Base-by-base conservation (phyloP, 2,329 filamentous ascomycete species). In the Grosmannia huntii region DNA sequence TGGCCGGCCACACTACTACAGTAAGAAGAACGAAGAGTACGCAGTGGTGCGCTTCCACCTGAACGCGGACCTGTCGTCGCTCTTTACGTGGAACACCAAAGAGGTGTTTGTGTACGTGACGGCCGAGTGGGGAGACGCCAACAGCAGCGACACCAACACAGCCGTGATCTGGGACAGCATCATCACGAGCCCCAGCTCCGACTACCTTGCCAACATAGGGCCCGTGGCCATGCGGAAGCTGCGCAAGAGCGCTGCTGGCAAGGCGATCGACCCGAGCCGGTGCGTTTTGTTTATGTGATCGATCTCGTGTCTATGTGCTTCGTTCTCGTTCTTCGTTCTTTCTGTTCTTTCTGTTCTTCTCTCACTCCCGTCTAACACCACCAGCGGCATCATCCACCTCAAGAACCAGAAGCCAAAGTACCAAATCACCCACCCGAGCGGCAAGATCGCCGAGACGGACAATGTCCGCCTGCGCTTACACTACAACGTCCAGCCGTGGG, bases 51-150 rank as follows among this genome's bases (percentile, higher is more conserved):
- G 86, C 70, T 99, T 99, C 78, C 89, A 91, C 67, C 81, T 99
- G 60, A 87, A 96, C 68, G 87, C 91, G 57, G 92, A 99, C 74
- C 82, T 99, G 61, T 87, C 84, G 61, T 86, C 86, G 50, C 88
- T 99, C 66, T 97, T 97, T 81, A 95, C 89, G 68, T 99, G 92
- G 94, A 99, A 99, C 79, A 99, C 95, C 23, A 99, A 99, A 73
- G 89, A 97, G 74, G 76, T 99, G 67, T 99, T 97, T 74, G 85
- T 96, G 71, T 99, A 96, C 76, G 85, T 99, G 60, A 92, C 90
- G 58, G 92, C 92, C 57, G 85, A 84, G 66, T 86, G 83, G 83
- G 75, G 78, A 28, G 57, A 67, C 55, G 62, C 62, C 44, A 64
- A 62, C 56, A 63, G 64, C 59, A 74, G 86, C 72, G 64, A 64